phyloP scores from a whole-genome alignment of 75 land plant species.

The Pseudotsuga menziesii region DNA sequence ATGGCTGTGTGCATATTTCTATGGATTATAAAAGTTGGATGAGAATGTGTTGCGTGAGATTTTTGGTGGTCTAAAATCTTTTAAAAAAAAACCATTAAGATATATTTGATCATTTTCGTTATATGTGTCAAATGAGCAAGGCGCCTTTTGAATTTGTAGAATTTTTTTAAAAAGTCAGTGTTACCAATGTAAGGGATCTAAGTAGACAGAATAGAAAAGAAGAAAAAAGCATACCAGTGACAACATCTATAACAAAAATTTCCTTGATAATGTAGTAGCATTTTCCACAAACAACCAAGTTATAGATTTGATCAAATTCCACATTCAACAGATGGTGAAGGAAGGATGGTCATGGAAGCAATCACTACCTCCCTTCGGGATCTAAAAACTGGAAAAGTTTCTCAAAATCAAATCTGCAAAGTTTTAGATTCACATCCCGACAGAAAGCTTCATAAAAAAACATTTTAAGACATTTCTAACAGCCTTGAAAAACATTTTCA shows the following conservation, averaged over 20 bases:
- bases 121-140: conserved; percentile 85
- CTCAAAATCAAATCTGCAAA: neutral
- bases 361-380: conserved; percentile 59
- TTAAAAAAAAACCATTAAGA: conserved; percentile 33
- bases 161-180: neutral
- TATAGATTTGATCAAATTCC: no score
- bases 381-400: conserved; percentile 22
- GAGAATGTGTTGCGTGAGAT: conserved; percentile 31
- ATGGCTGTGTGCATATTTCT: conserved; percentile 33
- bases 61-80: conserved; percentile 18
- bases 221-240: no score
- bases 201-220: no score
- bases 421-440: neutral
- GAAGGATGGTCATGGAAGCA: conserved; percentile 84
- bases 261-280: no score
- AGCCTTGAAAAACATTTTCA: neutral
- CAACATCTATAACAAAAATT: no score
- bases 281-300: no score
- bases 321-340: no score
- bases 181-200: neutral
- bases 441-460: neutral
- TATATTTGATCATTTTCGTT: conserved; percentile 61
- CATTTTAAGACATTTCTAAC: neutral
- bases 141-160: conserved; percentile 11
- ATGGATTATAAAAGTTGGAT: conserved; percentile 2